Base-by-base conservation (phyloP, 2,329 filamentous ascomycete species). In the Phaeosphaeriaceae sp. region DNA sequence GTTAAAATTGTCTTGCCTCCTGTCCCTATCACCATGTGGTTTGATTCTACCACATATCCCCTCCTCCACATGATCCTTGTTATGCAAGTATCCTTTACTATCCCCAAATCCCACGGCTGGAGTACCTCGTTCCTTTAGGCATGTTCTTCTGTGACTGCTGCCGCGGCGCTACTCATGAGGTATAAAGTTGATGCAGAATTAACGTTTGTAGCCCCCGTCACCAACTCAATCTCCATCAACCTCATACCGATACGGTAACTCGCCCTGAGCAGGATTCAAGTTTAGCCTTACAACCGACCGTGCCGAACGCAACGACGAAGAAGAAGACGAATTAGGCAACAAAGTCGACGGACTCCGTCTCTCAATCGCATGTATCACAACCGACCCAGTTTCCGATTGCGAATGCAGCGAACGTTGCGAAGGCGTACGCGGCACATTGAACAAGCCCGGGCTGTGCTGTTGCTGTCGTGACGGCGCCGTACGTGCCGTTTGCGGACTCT, bases 161-260 rank as follows among this genome's bases (percentile, higher is more conserved):
- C 3, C 11, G 5, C 23, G 1, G 23, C 11, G 23, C 6, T 7
- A 26, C 23, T 26, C 7, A 11, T 11, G 11, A 26, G 23, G 11
- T 26, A 11, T 6, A 8, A 8, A 26, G 7, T 26, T 11, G 6
- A 8, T 26, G 7, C 23, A 26, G 23, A 26, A 8, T 26, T n/a
- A n/a, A n/a, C n/a, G n/a, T n/a, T n/a, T n/a, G n/a, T n/a, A n/a
- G n/a, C n/a, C n/a, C 7, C 23, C 23, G 6, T 26, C 23, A 26
- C 23, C 23, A n/a, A 8, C 18, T 60, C 56, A 60, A 1, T 54
- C 56, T 12, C 42, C 51, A 20, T 60, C 51, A 30, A 52, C 34
- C 18, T 34, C 47, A 51, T 67, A 71, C 40, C 68, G 52, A 51
- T 74, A 74, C 20, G 71, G 71, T 42, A 71, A 38, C 4, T 71